Conservation (phyloP, 805 yeast genomes). For the Yamadazyma kitorensis region DNA sequence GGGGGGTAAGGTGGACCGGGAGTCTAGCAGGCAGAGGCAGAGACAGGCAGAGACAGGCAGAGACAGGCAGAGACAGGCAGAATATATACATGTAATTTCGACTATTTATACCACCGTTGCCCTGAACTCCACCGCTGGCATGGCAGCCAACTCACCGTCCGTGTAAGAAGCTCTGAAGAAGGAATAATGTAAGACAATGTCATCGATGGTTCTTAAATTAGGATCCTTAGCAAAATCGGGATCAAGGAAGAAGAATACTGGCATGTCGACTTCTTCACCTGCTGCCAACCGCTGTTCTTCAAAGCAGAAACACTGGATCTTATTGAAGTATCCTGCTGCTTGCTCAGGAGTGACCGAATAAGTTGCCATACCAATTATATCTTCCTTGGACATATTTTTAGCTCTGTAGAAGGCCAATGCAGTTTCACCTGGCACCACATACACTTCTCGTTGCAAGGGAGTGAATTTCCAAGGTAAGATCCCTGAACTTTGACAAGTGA, state of each 20-base stretch:
- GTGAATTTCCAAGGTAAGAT: conserved; percentile 91
- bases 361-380: conserved; percentile 97
- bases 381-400: conserved; percentile 77
- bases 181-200: conserved; percentile 86
- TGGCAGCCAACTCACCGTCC: conserved; percentile 41
- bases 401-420: conserved; percentile 96
- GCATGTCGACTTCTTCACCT: conserved; percentile 99
- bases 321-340: conserved; percentile 93
- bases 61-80: too few relatives aligned
- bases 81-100: too few relatives aligned
- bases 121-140: conserved; percentile 19
- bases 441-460: conserved; percentile 92
- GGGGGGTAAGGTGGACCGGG: too few relatives aligned
- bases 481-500: conserved; percentile 89
- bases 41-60: too few relatives aligned
- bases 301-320: conserved; percentile 97
- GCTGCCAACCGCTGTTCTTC: conserved; percentile 93
- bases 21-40: too few relatives aligned
- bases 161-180: conserved; percentile 67
- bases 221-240: conserved; percentile 53
- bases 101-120: conserved; percentile 8
- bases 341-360: conserved; percentile 95
- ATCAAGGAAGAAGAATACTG: conserved; percentile 61
- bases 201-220: conserved; percentile 84
- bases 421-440: conserved; percentile 94